A percentile compares a stretch with the other conserved stretches of the same genome.
phyloP scores from a whole-genome alignment of 257 asterid species.

The Penstemon newberryi region DNA sequence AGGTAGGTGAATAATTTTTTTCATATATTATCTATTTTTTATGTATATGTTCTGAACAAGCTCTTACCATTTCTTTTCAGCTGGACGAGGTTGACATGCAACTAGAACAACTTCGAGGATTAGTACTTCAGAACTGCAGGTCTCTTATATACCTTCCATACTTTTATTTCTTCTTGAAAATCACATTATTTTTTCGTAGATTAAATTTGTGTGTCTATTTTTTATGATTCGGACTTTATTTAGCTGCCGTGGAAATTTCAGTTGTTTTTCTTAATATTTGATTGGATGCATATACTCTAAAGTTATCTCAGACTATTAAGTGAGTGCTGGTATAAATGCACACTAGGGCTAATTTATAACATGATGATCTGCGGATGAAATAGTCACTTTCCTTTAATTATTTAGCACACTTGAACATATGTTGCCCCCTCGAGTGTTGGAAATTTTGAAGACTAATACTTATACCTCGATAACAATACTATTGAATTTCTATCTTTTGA shows the following conservation, averaged over 20 bases:
- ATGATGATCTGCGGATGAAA: background rate
- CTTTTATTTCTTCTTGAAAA: background rate
- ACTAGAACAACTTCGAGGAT: constrained; percentile 67
- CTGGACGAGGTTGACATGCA: constrained; percentile 60
- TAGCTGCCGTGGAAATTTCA: background rate
- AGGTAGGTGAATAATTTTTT: constrained; percentile 42
- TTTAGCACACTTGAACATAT: too few relatives aligned
- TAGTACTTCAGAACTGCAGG: constrained; percentile 85
- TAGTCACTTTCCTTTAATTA: too few relatives aligned
- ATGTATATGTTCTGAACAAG: constrained; percentile 27
- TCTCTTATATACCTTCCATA: constrained; percentile 29
- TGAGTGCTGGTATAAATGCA: background rate
- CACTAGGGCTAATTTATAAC: background rate
- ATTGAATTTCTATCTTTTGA: too few relatives aligned
- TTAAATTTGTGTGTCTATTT: background rate
- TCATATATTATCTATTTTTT: too few relatives aligned
- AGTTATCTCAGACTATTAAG: background rate
- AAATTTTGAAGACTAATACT: too few relatives aligned
- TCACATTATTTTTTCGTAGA: background rate
- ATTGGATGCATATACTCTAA: background rate
- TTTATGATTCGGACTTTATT: background rate
- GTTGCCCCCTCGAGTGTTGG: too few relatives aligned
- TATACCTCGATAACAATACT: too few relatives aligned
- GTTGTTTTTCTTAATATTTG: too few relatives aligned
- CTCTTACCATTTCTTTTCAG: constrained; percentile 42